Percentiles rank a stretch among this genome's conserved stretches.
These are phyloP conservation scores for Cyberlindnera petersonii DNA, from an alignment of 805 yeast species.

Conservation along the genomic window DNA sequence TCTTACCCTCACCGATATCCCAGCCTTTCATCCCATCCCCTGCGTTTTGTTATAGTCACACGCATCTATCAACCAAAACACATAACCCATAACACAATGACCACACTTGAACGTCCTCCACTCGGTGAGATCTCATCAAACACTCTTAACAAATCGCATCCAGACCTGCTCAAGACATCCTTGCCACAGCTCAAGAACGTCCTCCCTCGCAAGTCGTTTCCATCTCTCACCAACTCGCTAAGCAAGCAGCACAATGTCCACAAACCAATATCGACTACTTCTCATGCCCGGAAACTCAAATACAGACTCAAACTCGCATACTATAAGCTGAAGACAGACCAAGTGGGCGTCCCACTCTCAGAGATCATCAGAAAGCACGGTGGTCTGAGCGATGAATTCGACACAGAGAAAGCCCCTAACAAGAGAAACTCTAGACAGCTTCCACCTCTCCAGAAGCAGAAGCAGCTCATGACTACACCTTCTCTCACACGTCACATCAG, in stretches of 20 bases:
- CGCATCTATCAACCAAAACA: neutral
- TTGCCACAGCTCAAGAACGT: conserved; percentile 13
- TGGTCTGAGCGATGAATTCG: neutral
- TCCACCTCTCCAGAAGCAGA: conserved; percentile 3
- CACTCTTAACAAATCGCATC: conserved; percentile 12
- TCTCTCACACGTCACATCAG: conserved; percentile 29
- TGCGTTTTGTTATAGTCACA: too few relatives aligned
- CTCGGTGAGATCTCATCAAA: conserved; percentile 20
- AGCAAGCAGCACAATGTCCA: neutral
- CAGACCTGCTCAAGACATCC: conserved; percentile 11
- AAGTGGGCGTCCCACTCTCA: conserved; percentile 33
- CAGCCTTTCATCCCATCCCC: neutral
- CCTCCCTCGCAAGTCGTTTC: conserved; percentile 5
- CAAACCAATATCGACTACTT: conserved; percentile 6
- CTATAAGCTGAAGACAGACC: conserved; percentile 48
- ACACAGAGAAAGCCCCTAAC: neutral
- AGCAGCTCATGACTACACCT: conserved; percentile 17
- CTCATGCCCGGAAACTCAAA: conserved; percentile 40
- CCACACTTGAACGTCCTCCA: conserved; percentile 23
- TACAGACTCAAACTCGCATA: conserved; percentile 48
- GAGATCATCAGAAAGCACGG: conserved; percentile 26
- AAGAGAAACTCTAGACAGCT: too few relatives aligned
- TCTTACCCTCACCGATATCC: too few relatives aligned
- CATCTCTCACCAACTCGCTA: conserved; percentile 4
- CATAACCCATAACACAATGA: conserved; percentile 12